phyloP scores from a whole-genome alignment of 768 basidiomycete species.

The Cystofilobasidium bisporidii region DNA sequence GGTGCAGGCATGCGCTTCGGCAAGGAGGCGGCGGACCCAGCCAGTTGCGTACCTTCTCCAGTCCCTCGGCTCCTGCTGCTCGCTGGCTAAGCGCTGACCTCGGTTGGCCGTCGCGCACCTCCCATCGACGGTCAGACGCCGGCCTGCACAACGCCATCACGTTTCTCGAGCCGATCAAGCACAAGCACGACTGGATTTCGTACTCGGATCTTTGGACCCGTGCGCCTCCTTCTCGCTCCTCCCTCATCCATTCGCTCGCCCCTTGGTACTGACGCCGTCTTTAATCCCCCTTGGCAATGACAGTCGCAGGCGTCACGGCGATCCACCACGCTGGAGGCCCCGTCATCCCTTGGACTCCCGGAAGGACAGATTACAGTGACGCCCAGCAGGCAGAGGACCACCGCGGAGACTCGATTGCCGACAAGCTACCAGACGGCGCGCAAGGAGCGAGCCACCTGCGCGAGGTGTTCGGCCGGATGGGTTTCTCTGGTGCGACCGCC shows the following conservation, averaged over 20 bases:
- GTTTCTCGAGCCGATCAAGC: constrained; percentile 39
- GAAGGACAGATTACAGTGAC: constrained; percentile 39
- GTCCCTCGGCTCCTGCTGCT: constrained; percentile 32
- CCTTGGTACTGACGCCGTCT: not conserved
- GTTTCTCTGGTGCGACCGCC: constrained; percentile 35
- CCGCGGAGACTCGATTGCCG: constrained; percentile 34
- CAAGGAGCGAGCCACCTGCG: constrained; percentile 39
- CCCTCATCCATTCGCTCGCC: constrained; percentile 6
- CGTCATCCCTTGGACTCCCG: constrained; percentile 38
- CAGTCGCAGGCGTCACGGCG: constrained; percentile 39
- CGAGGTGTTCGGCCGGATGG: constrained; percentile 40
- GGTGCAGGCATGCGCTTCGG: constrained; percentile 39
- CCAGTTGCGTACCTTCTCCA: constrained; percentile 26
- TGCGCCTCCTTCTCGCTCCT: not conserved
- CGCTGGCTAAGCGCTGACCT: constrained; percentile 25
- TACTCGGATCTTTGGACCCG: constrained; percentile 38
- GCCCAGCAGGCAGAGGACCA: constrained; percentile 34
- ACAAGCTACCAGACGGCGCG: constrained; percentile 40
- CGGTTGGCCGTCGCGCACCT: not conserved
- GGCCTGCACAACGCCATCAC: constrained; percentile 38
- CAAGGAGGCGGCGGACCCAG: constrained; percentile 29
- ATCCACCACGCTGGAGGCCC: constrained; percentile 40
- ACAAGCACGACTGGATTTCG: constrained; percentile 40
- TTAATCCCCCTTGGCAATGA: constrained; percentile 14
- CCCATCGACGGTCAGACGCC: constrained; percentile 1